These are phyloP conservation scores for Cunninghamia lanceolata DNA, from an alignment of 75 land plant species.

Conservation along the genomic window DNA sequence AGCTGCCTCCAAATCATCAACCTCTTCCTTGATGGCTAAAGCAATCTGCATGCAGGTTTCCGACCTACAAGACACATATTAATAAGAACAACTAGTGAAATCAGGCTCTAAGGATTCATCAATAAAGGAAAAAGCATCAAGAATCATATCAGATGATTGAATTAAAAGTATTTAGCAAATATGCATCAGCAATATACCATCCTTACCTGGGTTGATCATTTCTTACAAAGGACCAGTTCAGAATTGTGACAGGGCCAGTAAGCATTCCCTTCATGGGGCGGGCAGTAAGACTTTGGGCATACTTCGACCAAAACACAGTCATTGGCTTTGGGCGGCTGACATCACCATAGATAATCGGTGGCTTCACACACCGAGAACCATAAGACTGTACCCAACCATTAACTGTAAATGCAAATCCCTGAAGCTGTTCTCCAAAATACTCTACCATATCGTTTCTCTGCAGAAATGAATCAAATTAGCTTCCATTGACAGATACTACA, in stretches of 20 bases:
- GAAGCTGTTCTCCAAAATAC: conserved; percentile 60
- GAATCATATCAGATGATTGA: neutral
- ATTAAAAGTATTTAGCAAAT: neutral
- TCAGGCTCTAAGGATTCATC: neutral
- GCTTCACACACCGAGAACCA: conserved; percentile 63
- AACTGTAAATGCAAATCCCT: conserved; percentile 56
- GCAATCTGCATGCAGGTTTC: conserved; percentile 50
- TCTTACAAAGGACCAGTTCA: conserved; percentile 64
- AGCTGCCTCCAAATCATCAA: conserved; percentile 57
- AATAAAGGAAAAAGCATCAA: neutral
- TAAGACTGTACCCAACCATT: conserved; percentile 71
- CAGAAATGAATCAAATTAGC: conserved; percentile 5
- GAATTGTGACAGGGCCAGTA: conserved; percentile 49
- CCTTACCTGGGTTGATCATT: conserved; percentile 53
- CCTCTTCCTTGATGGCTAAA: conserved; percentile 57
- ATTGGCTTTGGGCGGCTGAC: conserved; percentile 58
- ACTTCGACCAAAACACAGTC: conserved; percentile 56
- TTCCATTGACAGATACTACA: neutral
- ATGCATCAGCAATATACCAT: neutral
- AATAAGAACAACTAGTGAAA: neutral
- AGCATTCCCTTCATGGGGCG: conserved; percentile 74
- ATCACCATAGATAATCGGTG: conserved; percentile 64
- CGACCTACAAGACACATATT: conserved; percentile 1
- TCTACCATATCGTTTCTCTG: conserved; percentile 71
- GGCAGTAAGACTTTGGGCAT: conserved; percentile 47